Evolutionary conservation across 2,329 filamentous ascomycete species (phyloP), one percentile per base, ranked within the genome.

Genomic region (Bertia moriformis): DNA sequence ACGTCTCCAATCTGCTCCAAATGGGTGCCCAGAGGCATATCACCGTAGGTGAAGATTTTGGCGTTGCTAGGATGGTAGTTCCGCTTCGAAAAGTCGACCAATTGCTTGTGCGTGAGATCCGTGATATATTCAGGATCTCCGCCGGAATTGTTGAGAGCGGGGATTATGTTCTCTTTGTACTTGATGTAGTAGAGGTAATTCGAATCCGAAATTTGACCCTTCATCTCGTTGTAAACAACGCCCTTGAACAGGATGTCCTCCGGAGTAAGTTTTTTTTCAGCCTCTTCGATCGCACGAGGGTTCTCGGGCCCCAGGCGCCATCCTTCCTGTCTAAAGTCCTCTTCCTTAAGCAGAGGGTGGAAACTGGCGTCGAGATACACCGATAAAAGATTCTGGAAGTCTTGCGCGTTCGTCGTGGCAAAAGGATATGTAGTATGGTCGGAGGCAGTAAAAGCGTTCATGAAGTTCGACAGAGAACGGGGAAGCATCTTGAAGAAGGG

Each of bases 401-500:
- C 80, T 51, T 83, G 76, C 14, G 67, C 61, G 50, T 85, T 85
- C 10, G 80, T 85, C 4, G 80, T 84, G 40, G 80, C 77, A 56
- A 85, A 84, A 2, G 80, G 80, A 49, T 84, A 85, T 38, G 73
- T 78, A 14, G 80, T 85, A 52, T 84, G 78, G 49, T 84, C 79
- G 24, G 76, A 69, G 35, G 77, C 77, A 42, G 80, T 85, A 52
- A 83, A 83, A 41, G 80, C 80, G 54, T 85, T 85, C 80, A 85
- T 84, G 53, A 83, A 85, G 56, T 84, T 85, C 43, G 80, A 82
- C 3, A 85, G 66, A n/a, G 79, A 83, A 46, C 80, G 69, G 35
- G 79, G 79, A 35, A 85, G 67, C 80, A 85, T 85, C 62, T 84
- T 85, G 62, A 85, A 84, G 62, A 85, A 85, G 3, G 80, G 80